A percentile compares a stretch with the other conserved stretches of the same genome.
Conservation (phyloP, 2,329 filamentous ascomycete genomes). For the Botrytis aclada region DNA sequence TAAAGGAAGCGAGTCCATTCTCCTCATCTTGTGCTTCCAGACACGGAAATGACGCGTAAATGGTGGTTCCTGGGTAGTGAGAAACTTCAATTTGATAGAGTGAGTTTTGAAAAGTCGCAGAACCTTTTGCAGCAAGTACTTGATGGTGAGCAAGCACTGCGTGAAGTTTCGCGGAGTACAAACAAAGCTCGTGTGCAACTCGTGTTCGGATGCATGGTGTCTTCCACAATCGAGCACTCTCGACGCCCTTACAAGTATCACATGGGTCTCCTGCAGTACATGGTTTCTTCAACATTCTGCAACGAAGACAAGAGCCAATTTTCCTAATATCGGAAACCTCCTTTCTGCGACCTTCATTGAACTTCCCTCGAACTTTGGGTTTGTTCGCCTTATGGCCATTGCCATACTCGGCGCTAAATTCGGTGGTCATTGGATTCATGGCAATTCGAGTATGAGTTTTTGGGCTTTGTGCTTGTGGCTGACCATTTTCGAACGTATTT, state of each 20-base stretch:
- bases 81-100: conserved; percentile 50
- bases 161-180: conserved; percentile 63
- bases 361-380: conserved; percentile 54
- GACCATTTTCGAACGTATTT: conserved; percentile 15
- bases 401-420: conserved; percentile 38
- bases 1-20: conserved; percentile 46
- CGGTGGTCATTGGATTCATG: conserved; percentile 34
- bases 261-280: conserved; percentile 64
- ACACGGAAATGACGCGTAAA: conserved; percentile 36
- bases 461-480: conserved; percentile 9
- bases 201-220: conserved; percentile 61
- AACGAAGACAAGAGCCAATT: conserved; percentile 63
- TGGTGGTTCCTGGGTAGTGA: conserved; percentile 52
- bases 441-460: conserved; percentile 28
- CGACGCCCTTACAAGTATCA: conserved; percentile 60
- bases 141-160: conserved; percentile 59
- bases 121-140: conserved; percentile 53
- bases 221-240: conserved; percentile 63
- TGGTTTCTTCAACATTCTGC: conserved; percentile 63
- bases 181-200: conserved; percentile 58
- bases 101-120: conserved; percentile 48
- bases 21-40: conserved; percentile 34
- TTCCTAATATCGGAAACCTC: conserved; percentile 64
- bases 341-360: conserved; percentile 56
- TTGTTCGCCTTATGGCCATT: conserved; percentile 34